Evolutionary conservation across 495 filamentous ascomycete genomes (phyloP).

Genomic region (Penicillium fimorum): DNA sequence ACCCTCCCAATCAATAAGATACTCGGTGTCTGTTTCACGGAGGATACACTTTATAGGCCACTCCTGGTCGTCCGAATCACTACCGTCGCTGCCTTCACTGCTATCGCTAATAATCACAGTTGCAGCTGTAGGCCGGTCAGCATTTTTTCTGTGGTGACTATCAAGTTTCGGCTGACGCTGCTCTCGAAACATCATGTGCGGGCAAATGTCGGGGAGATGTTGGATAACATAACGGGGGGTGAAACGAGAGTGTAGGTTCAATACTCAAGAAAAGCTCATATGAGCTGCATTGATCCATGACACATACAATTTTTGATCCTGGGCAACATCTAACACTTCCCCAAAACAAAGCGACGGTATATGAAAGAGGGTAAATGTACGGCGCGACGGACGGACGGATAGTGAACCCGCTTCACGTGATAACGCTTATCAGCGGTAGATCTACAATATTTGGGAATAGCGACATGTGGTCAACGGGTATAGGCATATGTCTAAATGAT

Average conservation of each 20-base stretch:
- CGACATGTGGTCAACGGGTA: background rate
- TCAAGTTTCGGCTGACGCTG: background rate
- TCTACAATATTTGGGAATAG: slow-evolving; percentile 1
- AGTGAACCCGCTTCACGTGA: slow-evolving; percentile 18
- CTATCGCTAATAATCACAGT: background rate
- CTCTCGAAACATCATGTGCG: slow-evolving; percentile 10
- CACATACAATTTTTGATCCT: slow-evolving; percentile 4
- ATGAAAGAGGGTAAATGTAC: slow-evolving; percentile 17
- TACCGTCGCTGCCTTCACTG: slow-evolving; percentile 2
- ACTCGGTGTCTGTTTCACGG: slow-evolving; percentile 38
- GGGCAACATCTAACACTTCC: slow-evolving; percentile 6
- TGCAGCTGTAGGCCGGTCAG: slow-evolving; percentile 10
- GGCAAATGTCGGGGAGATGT: slow-evolving; percentile 3
- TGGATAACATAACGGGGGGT: slow-evolving; percentile 9
- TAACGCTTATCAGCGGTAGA: slow-evolving; percentile 19
- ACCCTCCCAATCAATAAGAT: slow-evolving; percentile 46
- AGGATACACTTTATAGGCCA: slow-evolving; percentile 41
- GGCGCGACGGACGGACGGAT: slow-evolving; percentile 12
- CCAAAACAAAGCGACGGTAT: slow-evolving; percentile 7
- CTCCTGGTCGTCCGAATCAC: slow-evolving; percentile 25
- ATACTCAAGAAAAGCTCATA: slow-evolving; percentile 1
- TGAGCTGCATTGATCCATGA: slow-evolving; percentile 4
- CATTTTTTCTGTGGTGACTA: background rate
- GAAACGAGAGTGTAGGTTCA: background rate
- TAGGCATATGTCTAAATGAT: background rate